Percentiles rank a stretch among this genome's conserved stretches.
phyloP scores from a whole-genome alignment of 306 rosid species.

The Prunus mume region DNA sequence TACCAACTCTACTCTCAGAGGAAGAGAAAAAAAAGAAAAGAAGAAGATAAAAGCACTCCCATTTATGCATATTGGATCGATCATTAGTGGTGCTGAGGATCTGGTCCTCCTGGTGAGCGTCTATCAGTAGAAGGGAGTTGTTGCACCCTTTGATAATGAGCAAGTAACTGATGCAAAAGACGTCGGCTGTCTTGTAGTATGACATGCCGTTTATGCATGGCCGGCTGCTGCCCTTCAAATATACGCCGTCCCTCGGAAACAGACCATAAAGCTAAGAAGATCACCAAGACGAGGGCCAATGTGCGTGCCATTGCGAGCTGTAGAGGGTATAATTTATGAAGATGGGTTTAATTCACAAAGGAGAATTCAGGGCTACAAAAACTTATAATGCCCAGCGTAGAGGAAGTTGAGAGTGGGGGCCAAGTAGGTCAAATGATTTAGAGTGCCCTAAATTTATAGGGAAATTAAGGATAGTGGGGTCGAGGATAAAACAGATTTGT shows the following conservation, averaged over 20 bases:
- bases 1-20: not conserved
- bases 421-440: constrained; percentile 2
- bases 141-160: not conserved
- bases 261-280: constrained; percentile 18
- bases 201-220: constrained; percentile 1
- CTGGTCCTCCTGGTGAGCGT: constrained; percentile 27
- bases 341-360: not conserved
- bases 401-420: not conserved
- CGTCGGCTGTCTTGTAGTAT: constrained; percentile 3
- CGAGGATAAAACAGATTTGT: not conserved
- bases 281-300: constrained; percentile 16
- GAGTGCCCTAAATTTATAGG: constrained; percentile 22
- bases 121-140: not conserved
- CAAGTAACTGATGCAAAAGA: constrained; percentile 33
- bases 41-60: not conserved
- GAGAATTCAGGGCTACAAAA: not conserved
- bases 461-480: not conserved
- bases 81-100: constrained; percentile 23
- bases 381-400: not conserved
- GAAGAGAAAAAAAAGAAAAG: not conserved
- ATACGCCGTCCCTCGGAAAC: constrained; percentile 33
- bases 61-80: not conserved
- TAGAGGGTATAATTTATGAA: not conserved
- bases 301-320: not conserved
- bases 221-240: constrained; percentile 20